Evolutionary conservation across 1,284 basidiomycete species (phyloP).

Genomic region (Tilletia caries): DNA sequence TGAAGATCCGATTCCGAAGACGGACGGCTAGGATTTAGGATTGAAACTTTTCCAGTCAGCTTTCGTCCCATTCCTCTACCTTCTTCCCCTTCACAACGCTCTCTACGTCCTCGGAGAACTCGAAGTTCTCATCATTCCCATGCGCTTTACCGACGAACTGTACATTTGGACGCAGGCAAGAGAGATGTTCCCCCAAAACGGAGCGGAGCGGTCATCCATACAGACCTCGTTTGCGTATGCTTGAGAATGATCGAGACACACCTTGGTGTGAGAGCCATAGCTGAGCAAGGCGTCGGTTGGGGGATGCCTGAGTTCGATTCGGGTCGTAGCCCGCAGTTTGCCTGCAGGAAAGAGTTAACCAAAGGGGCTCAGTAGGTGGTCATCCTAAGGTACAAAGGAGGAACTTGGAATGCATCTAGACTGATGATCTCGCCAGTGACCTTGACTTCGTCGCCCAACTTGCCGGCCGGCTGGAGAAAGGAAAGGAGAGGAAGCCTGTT

Average conservation of each 20-base stretch:
- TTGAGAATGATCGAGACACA: neutral
- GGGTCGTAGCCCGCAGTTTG: slow-evolving; percentile 45
- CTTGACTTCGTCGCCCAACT: slow-evolving; percentile 28
- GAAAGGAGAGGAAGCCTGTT: too few species aligned
- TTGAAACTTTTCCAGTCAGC: neutral
- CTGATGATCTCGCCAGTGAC: slow-evolving; percentile 33
- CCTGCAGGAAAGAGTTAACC: slow-evolving; percentile 21
- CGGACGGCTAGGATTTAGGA: neutral
- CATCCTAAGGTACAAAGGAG: too few species aligned
- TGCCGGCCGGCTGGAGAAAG: slow-evolving; percentile 61
- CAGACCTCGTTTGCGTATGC: neutral
- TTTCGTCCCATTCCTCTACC: slow-evolving; percentile 28
- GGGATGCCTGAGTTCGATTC: slow-evolving; percentile 44
- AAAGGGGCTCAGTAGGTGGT: too few species aligned
- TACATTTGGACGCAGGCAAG: too few species aligned
- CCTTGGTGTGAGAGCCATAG: slow-evolving; percentile 11
- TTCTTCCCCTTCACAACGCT: slow-evolving; percentile 64
- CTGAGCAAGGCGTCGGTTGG: slow-evolving; percentile 30
- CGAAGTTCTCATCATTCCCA: slow-evolving; percentile 71
- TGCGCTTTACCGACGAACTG: slow-evolving; percentile 75
- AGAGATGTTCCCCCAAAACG: too few species aligned
- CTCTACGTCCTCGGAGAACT: slow-evolving; percentile 74
- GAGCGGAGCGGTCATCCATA: neutral
- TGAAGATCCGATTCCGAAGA: too few species aligned
- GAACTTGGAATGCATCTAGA: slow-evolving; percentile 28